Conservation (phyloP, 78 protist species). For the Cavenderia fasciculata region DNA sequence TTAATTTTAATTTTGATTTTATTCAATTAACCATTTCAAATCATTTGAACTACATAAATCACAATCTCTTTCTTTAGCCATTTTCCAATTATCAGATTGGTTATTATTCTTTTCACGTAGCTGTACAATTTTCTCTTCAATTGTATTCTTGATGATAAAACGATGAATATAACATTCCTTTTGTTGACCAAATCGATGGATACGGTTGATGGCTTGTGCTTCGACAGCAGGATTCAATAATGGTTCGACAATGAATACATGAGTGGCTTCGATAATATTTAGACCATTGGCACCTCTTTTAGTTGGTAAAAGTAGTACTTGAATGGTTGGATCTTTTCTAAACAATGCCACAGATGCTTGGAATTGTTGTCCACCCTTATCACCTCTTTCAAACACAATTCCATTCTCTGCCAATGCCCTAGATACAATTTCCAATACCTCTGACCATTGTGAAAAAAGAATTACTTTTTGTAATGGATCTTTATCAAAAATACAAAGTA, state of each 20-base stretch:
- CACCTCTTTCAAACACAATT: not conserved
- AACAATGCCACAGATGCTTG: slow-evolving; percentile 25
- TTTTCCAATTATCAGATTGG: slow-evolving; percentile 11
- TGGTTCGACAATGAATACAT: slow-evolving; percentile 84
- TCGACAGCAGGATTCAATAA: slow-evolving; percentile 60
- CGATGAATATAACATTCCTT: slow-evolving; percentile 78
- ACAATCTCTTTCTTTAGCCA: slow-evolving; percentile 15
- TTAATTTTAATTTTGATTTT: not conserved
- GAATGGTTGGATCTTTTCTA: slow-evolving; percentile 14
- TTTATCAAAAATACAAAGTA: not conserved
- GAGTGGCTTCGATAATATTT: slow-evolving; percentile 79
- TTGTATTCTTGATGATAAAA: slow-evolving; percentile 64
- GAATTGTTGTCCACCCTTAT: not conserved
- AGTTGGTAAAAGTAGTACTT: slow-evolving; percentile 69
- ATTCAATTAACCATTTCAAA: slow-evolving; percentile 20
- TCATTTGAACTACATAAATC: slow-evolving; percentile 14
- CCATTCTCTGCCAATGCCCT: slow-evolving; percentile 31
- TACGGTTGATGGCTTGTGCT: slow-evolving; percentile 76
- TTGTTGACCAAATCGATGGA: slow-evolving; percentile 81
- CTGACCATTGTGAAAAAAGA: slow-evolving; percentile 78
- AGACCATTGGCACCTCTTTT: slow-evolving; percentile 71
- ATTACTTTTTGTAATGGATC: slow-evolving; percentile 14
- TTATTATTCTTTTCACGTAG: not conserved
- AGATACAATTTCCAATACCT: slow-evolving; percentile 50
- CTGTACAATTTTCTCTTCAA: slow-evolving; percentile 70